Conservation (phyloP, 1,284 basidiomycete genomes). For the Ganoderma boninense region DNA sequence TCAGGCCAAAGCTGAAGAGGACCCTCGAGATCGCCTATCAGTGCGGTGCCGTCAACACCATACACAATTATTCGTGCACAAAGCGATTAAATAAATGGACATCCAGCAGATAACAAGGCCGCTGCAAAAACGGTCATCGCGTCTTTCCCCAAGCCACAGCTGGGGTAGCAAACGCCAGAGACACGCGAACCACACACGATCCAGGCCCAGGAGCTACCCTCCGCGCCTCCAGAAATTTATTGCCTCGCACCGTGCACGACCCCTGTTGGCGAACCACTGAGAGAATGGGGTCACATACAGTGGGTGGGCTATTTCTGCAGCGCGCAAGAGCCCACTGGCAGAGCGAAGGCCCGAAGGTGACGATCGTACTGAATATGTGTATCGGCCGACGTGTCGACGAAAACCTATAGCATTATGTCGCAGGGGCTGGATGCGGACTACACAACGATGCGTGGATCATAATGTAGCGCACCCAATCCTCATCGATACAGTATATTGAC, state of each 20-base stretch:
- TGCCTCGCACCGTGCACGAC: slow-evolving; percentile 32
- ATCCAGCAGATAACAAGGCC: slow-evolving; percentile 39
- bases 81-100: slow-evolving; percentile 44
- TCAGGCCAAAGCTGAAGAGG: too few relatives aligned
- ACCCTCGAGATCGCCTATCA: too few relatives aligned
- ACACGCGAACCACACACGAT: slow-evolving; percentile 17
- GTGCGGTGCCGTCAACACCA: slow-evolving; percentile 15
- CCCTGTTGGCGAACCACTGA: slow-evolving; percentile 31
- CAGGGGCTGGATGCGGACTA: too few relatives aligned
- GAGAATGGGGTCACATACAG: too few relatives aligned
- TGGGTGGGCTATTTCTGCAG: slow-evolving; percentile 25
- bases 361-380: too few relatives aligned
- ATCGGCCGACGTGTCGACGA: too few relatives aligned
- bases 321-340: slow-evolving; percentile 34
- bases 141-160: slow-evolving; percentile 39
- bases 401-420: too few relatives aligned
- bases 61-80: slow-evolving; percentile 41
- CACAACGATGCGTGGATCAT: slow-evolving; percentile 44
- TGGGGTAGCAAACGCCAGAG: slow-evolving; percentile 3
- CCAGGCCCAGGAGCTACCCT: too few relatives aligned
- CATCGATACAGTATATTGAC: not conserved
- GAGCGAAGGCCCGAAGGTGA: too few relatives aligned
- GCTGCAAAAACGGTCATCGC: slow-evolving; percentile 48
- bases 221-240: slow-evolving; percentile 41
- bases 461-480: slow-evolving; percentile 31